Evolutionary conservation across 768 basidiomycete species (phyloP), one percentile per base, ranked within the genome.

Genomic region (Leucosporidium yakuticum): DNA sequence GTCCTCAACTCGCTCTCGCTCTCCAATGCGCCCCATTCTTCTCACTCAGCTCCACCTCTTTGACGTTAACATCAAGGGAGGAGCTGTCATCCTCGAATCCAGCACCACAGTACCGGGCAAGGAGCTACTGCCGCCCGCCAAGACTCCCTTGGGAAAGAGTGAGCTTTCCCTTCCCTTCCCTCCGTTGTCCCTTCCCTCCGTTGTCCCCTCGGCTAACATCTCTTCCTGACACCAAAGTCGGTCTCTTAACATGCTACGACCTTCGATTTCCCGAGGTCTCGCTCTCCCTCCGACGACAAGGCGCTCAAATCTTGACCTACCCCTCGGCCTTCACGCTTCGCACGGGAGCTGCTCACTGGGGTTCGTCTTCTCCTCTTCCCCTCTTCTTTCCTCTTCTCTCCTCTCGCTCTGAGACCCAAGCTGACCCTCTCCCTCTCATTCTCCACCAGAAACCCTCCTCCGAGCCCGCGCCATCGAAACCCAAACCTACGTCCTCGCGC

Each of bases 381-480:
- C 32, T 25, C 32, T 15, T 12, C n/a, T n/a, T n/a, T n/a, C 20
- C 50, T 53, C 11, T 11, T 27, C 23, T 39, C 5, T 15, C 27
- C 5, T 4, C 23, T 32, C 34, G 17, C 39, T 25, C 4, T 32
- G 8, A 34, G 32, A 57, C n/a, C 44, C 14, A 15, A 1, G n/a
- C 11, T 34, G 12, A 48, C 27, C 17, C 60, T 15, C 7, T 20
- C 55, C 17, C 17, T 8, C 39, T 8, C 39, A 7, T 9, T 2
- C 39, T 1, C 8, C 32, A 20, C 11, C 51, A 73, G 69, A 75
- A 39, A 62, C 63, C 17, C 70, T 76, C 7, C 69, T 76, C 7
- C 64, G 74, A 2, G 74, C 75, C 4, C 59, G 76, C 4, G 76
- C 76, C 0, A 76, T 77, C 60, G 76, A 77, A 51, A 76, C 71